Evolutionary conservation across 2,329 filamentous ascomycete genomes (phyloP).

Genomic region (Furcasterigmium furcatum): DNA sequence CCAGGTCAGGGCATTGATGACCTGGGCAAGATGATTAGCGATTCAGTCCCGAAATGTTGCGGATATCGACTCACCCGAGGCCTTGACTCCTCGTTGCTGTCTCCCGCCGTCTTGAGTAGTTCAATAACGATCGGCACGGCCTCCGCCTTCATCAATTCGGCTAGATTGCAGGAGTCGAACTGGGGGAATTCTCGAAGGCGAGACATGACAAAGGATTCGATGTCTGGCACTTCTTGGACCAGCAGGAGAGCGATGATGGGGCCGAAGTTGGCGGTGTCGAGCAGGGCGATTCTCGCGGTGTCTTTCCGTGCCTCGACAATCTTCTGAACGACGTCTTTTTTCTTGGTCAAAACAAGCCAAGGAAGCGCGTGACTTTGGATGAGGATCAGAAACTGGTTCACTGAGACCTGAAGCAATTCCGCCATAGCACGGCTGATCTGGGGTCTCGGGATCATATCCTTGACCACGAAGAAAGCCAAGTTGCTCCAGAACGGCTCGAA

Average conservation of each 20-base stretch:
- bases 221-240: conserved; percentile 51
- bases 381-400: conserved; percentile 69
- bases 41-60: neutral
- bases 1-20: conserved; percentile 42
- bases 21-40: conserved; percentile 24
- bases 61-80: conserved; percentile 46
- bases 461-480: conserved; percentile 77
- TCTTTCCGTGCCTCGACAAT: conserved; percentile 78
- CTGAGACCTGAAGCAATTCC: conserved; percentile 73
- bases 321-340: conserved; percentile 73
- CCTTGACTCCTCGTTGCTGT: conserved; percentile 56
- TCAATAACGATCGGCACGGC: conserved; percentile 75
- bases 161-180: conserved; percentile 64
- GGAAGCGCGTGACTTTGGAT: conserved; percentile 83
- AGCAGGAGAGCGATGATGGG: conserved; percentile 58
- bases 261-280: conserved; percentile 55
- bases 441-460: conserved; percentile 76
- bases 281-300: conserved; percentile 54
- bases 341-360: conserved; percentile 77
- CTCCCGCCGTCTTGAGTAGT: conserved; percentile 75
- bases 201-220: conserved; percentile 65
- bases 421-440: conserved; percentile 78
- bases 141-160: conserved; percentile 69
- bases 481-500: conserved; percentile 88
- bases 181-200: conserved; percentile 64